Evolutionary conservation across 1,284 basidiomycete species (phyloP).

Genomic region (Papiliotrema flavescens): DNA sequence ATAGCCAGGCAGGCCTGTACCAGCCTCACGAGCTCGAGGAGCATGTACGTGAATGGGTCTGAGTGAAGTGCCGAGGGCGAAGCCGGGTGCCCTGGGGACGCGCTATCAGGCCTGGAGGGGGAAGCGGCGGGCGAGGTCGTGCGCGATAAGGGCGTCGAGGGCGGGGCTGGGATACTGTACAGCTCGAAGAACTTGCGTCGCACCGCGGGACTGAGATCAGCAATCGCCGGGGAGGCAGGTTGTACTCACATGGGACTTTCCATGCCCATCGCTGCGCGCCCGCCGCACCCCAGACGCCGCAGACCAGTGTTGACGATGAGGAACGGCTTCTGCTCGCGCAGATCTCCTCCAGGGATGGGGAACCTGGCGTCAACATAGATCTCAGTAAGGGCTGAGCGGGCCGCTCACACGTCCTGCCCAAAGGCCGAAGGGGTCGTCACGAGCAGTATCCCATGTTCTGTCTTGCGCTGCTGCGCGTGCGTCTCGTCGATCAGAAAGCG

Average conservation of each 20-base stretch:
- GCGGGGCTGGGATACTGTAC: slow-evolving; percentile 34
- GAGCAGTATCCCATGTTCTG: slow-evolving; percentile 37
- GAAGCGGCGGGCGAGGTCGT: slow-evolving; percentile 4
- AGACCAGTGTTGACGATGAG: slow-evolving; percentile 44
- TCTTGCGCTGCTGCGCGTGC: slow-evolving; percentile 25
- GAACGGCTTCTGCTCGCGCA: slow-evolving; percentile 38
- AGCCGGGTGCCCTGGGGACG: background rate
- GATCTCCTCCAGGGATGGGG: slow-evolving; percentile 38
- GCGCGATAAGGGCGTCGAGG: slow-evolving; percentile 2
- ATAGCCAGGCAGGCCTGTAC: slow-evolving; percentile 38
- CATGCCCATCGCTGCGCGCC: slow-evolving; percentile 42
- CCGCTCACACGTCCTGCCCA: slow-evolving; percentile 42
- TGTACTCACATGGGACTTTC: slow-evolving; percentile 33
- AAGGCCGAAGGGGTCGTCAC: slow-evolving; percentile 36
- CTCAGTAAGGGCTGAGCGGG: background rate
- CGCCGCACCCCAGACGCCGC: slow-evolving; percentile 43
- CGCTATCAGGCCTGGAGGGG: background rate
- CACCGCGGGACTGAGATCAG: slow-evolving; percentile 27
- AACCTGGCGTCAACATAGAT: slow-evolving; percentile 11
- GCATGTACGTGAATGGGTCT: slow-evolving; percentile 36
- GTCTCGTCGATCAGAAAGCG: slow-evolving; percentile 29
- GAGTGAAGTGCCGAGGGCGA: slow-evolving; percentile 9
- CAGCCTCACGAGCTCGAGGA: slow-evolving; percentile 40
- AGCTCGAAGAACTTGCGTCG: slow-evolving; percentile 43
- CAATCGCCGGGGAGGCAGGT: background rate